Evolutionary conservation across 495 filamentous ascomycete species (phyloP).

Genomic region (Penicillium robsamsonii): DNA sequence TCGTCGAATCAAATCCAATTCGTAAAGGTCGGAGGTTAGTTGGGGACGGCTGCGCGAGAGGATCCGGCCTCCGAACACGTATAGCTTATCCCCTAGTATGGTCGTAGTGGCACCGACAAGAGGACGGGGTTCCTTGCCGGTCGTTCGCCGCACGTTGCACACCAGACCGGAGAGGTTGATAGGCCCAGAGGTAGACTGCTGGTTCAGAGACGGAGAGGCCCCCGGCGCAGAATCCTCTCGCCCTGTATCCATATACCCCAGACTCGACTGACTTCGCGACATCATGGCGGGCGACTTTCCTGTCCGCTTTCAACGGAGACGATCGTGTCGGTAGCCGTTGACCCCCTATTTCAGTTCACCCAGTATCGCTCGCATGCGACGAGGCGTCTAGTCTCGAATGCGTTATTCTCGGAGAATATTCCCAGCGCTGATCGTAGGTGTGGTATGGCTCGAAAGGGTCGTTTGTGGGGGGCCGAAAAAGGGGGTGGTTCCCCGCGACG

Average conservation of each 20-base stretch:
- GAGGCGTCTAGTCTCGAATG: neutral
- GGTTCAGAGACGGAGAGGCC: conserved; percentile 33
- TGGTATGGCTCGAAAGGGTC: conserved; percentile 13
- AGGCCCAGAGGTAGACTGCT: conserved; percentile 42
- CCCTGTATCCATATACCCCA: conserved; percentile 37
- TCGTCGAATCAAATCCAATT: conserved; percentile 83
- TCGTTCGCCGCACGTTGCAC: conserved; percentile 90
- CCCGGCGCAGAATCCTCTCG: conserved; percentile 38
- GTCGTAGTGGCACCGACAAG: conserved; percentile 95
- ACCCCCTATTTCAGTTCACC: neutral
- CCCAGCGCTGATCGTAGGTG: conserved; percentile 13
- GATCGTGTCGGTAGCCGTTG: conserved; percentile 1
- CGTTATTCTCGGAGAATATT: conserved; percentile 12
- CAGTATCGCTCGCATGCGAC: conserved; percentile 12
- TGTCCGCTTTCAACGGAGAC: conserved; percentile 3
- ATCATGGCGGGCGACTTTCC: conserved; percentile 29
- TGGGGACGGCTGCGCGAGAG: conserved; percentile 79
- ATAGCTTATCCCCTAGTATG: conserved; percentile 88
- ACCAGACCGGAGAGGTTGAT: conserved; percentile 81
- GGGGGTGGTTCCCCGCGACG: conserved; percentile 20
- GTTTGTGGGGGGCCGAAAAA: conserved; percentile 13
- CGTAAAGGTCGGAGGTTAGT: conserved; percentile 85
- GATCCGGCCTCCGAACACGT: conserved; percentile 90
- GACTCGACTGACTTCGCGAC: conserved; percentile 48
- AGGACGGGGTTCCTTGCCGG: conserved; percentile 84